Evolutionary conservation across 768 basidiomycete genomes (phyloP).

Genomic region (Lentinula lateritia): DNA sequence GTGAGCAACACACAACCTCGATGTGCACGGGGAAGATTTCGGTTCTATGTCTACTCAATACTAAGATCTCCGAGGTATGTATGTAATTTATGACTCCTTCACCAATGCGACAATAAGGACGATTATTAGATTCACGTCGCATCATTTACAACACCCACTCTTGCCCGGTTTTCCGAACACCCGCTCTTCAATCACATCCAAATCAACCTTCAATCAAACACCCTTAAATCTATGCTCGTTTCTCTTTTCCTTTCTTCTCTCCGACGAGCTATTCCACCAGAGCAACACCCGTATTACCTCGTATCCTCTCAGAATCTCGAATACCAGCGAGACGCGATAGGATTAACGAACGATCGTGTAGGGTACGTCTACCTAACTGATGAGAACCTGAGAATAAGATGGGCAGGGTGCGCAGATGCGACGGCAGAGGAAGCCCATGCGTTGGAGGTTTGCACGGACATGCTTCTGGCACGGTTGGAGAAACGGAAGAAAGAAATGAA

Average conservation of each 20-base stretch:
- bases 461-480: conserved; percentile 57
- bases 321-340: conserved; percentile 77
- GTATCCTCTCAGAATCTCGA: conserved; percentile 83
- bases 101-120: background rate
- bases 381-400: conserved; percentile 76
- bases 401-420: conserved; percentile 90
- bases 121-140: conserved; percentile 66
- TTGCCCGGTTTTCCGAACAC: conserved; percentile 44
- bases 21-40: conserved; percentile 74
- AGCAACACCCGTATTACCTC: conserved; percentile 67
- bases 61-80: conserved; percentile 81
- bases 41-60: conserved; percentile 77
- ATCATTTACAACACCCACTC: conserved; percentile 59
- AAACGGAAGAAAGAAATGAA: conserved; percentile 11
- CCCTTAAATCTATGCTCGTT: conserved; percentile 87
- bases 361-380: conserved; percentile 94
- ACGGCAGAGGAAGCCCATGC: conserved; percentile 64
- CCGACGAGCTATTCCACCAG: conserved; percentile 55
- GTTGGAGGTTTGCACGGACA: conserved; percentile 63
- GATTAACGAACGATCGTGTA: conserved; percentile 84
- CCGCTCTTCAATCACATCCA: conserved; percentile 70
- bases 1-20: conserved; percentile 67
- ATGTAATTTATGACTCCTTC: background rate
- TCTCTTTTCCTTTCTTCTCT: conserved; percentile 77
- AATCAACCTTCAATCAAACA: conserved; percentile 93